A percentile compares a stretch with the other conserved stretches of the same genome.
These are phyloP conservation scores for Tephrocybe sp. DNA, from an alignment of 768 basidiomycete genomes.

Conservation along the genomic window DNA sequence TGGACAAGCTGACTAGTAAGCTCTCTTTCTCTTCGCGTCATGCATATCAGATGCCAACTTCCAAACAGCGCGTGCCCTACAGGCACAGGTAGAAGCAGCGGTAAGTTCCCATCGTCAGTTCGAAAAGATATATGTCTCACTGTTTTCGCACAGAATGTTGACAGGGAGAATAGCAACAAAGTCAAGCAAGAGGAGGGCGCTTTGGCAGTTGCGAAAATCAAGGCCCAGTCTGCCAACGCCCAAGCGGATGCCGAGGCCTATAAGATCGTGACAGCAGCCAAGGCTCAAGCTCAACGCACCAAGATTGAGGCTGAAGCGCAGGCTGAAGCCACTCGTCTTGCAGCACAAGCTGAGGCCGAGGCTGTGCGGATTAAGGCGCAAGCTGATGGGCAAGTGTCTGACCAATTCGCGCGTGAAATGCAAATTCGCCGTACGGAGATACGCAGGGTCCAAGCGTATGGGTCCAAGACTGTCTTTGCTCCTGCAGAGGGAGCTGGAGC, in stretches of 20 bases:
- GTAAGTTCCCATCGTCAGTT: conserved; percentile 36
- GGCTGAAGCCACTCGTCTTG: conserved; percentile 75
- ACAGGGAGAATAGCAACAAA: conserved; percentile 85
- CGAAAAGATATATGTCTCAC: neutral
- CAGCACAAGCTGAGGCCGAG: conserved; percentile 73
- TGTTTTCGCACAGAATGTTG: conserved; percentile 58
- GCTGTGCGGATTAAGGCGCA: conserved; percentile 63
- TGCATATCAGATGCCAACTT: conserved; percentile 9
- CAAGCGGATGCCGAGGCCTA: conserved; percentile 80
- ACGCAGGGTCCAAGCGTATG: conserved; percentile 61
- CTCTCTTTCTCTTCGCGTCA: neutral
- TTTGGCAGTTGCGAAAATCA: conserved; percentile 75
- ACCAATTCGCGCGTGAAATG: conserved; percentile 79
- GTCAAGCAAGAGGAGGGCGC: conserved; percentile 85
- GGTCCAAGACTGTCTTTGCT: conserved; percentile 67
- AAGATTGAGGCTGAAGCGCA: conserved; percentile 79
- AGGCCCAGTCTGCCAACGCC: conserved; percentile 62
- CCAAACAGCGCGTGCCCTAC: conserved; percentile 63
- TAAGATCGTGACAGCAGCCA: conserved; percentile 68
- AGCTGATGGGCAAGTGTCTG: conserved; percentile 61
- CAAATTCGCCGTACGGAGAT: conserved; percentile 68
- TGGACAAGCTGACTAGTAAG: conserved; percentile 74
- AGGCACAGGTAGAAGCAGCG: conserved; percentile 87
- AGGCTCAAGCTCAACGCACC: conserved; percentile 66
- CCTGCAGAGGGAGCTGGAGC: conserved; percentile 60